Conservation (phyloP, 1,284 basidiomycete species). For the Cryptococcus deneoformans region DNA sequence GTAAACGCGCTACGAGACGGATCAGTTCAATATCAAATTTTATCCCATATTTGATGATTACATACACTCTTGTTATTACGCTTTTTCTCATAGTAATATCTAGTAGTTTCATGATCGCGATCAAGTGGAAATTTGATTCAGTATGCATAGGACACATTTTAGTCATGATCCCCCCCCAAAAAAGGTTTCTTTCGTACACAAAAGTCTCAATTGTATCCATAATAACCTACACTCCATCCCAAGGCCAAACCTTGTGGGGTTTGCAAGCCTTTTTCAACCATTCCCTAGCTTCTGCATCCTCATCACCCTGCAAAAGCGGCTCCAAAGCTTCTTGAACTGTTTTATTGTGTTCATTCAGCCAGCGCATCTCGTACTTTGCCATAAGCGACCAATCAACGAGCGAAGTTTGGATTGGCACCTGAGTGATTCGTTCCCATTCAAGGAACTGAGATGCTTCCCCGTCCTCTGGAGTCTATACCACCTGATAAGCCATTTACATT, state of each 20-base stretch:
- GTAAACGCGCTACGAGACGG: too few relatives aligned
- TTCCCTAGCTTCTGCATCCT: conserved; percentile 43
- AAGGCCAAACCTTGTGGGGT: conserved; percentile 43
- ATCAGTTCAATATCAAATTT: too few relatives aligned
- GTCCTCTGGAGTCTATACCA: not conserved
- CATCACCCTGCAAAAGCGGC: conserved; percentile 57
- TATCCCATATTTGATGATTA: too few relatives aligned
- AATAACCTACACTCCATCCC: conserved; percentile 17
- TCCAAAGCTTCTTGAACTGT: conserved; percentile 67
- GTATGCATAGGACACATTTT: too few relatives aligned
- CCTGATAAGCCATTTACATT: conserved; percentile 25
- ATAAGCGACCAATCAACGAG: conserved; percentile 84
- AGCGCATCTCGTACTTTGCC: conserved; percentile 72
- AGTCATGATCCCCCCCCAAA: too few relatives aligned
- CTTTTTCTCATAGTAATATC: too few relatives aligned
- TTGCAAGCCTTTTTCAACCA: conserved; percentile 46
- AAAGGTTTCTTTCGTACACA: too few relatives aligned
- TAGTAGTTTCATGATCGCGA: too few relatives aligned
- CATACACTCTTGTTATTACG: too few relatives aligned
- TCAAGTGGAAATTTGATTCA: too few relatives aligned
- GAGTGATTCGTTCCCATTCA: conserved; percentile 82
- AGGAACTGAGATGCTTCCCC: conserved; percentile 58
- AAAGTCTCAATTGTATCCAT: too few relatives aligned
- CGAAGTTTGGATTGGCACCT: conserved; percentile 83
- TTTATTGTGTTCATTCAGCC: conserved; percentile 91